Evolutionary conservation across 148 eudicot species (phyloP), one percentile per base, ranked within the genome.

Genomic region (Camellia lanceoleosa): DNA sequence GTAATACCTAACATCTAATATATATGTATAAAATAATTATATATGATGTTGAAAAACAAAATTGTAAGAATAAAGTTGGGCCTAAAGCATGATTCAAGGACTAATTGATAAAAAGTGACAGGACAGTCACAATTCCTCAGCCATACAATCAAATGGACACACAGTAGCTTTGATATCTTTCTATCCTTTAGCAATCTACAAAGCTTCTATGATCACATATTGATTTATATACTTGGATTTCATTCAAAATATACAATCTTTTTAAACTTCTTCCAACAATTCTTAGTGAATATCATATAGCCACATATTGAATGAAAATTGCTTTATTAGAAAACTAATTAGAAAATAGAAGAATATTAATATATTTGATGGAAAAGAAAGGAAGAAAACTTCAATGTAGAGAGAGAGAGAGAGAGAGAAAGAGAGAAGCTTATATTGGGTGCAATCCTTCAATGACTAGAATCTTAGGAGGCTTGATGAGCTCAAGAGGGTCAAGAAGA

Each of bases 391-490:
- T 62, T 64, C 14, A 64, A 15, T 64, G 67, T 62, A 23, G 30
- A 23, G 30, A 23, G 30, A 23, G 30, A 23, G 30, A 23, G 30
- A 23, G 20, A 5, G 12, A 63, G 41, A 65, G 68, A 65, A 43
- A 9, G 4, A 19, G 5, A 71, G 2, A 9, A 0, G 90, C 99
- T 94, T 79, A 96, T 98, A 96, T 93, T 83, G 99, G 99, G 83
- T 96, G 99, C 58, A 96, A 85, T 1, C 99, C 99, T 82, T 96
- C 99, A 83, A 96, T 96, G 76, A 96, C 99, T 75, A 96, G 83
- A 80, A 96, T 94, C 93, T 96, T 96, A 47, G 99, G 99, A 20
- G 99, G 97, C 80, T 92, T 88, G 76, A 92, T 96, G 59, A 90
- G 82, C 91, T 96, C 98, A 52, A 98, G 95, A 75, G 99, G 92